Percentiles rank a stretch among this genome's conserved stretches.
These are phyloP conservation scores for Cylindrodendrum hubeiense DNA, from an alignment of 2,329 filamentous ascomycete genomes.

Conservation along the genomic window DNA sequence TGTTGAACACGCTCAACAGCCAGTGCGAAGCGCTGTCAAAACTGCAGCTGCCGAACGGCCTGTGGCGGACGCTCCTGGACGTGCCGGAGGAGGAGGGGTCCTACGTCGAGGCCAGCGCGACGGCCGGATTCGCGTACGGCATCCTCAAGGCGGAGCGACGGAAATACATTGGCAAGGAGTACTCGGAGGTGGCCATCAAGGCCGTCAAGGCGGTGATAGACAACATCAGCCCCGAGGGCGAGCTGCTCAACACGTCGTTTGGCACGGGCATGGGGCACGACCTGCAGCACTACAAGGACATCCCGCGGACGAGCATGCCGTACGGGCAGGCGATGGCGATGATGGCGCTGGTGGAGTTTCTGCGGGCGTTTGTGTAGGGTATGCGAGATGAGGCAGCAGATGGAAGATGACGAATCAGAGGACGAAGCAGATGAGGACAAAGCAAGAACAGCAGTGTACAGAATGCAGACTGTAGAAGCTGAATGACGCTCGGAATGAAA, in stretches of 20 bases:
- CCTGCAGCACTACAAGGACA: constrained; percentile 82
- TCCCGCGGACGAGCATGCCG: constrained; percentile 83
- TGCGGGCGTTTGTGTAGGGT: constrained; percentile 60
- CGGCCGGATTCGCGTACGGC: constrained; percentile 84
- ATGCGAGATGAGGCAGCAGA: not conserved
- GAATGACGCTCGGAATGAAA: not conserved
- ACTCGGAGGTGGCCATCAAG: constrained; percentile 71
- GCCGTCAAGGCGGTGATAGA: constrained; percentile 76
- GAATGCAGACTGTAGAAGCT: not conserved
- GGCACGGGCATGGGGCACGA: constrained; percentile 82
- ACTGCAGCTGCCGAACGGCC: constrained; percentile 71
- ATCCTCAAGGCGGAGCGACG: constrained; percentile 80
- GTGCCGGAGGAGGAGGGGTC: constrained; percentile 74
- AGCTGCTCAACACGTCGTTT: constrained; percentile 81
- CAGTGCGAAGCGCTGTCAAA: constrained; percentile 75
- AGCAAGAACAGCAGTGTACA: not conserved
- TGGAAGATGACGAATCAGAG: not conserved
- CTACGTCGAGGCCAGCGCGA: constrained; percentile 82
- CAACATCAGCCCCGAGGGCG: constrained; percentile 75
- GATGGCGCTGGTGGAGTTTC: constrained; percentile 81
- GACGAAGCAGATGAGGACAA: not conserved
- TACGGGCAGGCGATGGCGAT: constrained; percentile 90
- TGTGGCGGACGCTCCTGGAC: constrained; percentile 83
- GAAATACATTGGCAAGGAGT: constrained; percentile 74
- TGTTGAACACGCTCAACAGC: constrained; percentile 74